A percentile compares a stretch with the other conserved stretches of the same genome.
phyloP scores from a whole-genome alignment of 1,284 basidiomycete species.

The Phaffia rhodozyma region DNA sequence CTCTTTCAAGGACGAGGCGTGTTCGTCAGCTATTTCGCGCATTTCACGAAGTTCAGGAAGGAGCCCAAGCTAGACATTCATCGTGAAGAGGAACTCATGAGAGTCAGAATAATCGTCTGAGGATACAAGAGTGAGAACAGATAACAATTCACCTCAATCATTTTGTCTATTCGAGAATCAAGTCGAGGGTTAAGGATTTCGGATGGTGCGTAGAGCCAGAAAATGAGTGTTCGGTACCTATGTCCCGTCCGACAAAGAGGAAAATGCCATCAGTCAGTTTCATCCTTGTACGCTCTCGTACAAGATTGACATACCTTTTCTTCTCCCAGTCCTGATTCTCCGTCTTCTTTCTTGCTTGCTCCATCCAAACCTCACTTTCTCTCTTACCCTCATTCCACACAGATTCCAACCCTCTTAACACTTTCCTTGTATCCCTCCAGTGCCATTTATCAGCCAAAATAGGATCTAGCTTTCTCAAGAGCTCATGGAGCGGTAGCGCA shows the following conservation, averaged over 20 bases:
- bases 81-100: background rate
- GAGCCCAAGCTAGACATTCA: constrained; percentile 52
- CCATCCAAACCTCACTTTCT: constrained; percentile 60
- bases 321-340: constrained; percentile 24
- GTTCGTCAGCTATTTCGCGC: constrained; percentile 31
- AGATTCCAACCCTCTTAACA: constrained; percentile 65
- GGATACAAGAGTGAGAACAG: background rate
- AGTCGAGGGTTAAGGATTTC: constrained; percentile 54
- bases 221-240: constrained; percentile 71
- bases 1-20: constrained; percentile 16
- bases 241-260: background rate
- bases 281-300: constrained; percentile 12
- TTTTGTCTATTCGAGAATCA: constrained; percentile 69
- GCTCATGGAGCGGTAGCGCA: constrained; percentile 51
- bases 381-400: constrained; percentile 58
- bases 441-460: constrained; percentile 77
- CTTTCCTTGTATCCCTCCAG: constrained; percentile 85
- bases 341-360: constrained; percentile 42
- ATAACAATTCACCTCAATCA: constrained; percentile 56
- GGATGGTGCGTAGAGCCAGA: constrained; percentile 81
- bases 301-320: constrained; percentile 24
- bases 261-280: background rate
- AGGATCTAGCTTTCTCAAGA: constrained; percentile 63
- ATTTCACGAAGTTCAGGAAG: constrained; percentile 62
- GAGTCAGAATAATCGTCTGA: background rate